Evolutionary conservation across 148 eudicot genomes (phyloP).

Genomic region (Pouteria glomerata): DNA sequence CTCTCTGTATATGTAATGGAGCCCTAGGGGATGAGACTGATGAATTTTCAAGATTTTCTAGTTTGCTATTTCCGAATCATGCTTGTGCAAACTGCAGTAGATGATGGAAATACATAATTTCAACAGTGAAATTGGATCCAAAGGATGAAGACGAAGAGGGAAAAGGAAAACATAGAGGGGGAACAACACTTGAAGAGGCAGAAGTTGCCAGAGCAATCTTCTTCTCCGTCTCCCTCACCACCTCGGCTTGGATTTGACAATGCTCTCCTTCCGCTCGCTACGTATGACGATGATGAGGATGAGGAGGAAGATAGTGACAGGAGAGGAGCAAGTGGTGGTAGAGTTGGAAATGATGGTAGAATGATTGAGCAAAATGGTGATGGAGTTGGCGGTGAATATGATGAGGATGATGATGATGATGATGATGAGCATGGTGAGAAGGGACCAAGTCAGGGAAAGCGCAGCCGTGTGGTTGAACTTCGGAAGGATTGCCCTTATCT

Average conservation of each 20-base stretch:
- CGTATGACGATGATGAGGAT: slow-evolving; percentile 74
- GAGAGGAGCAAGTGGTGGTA: slow-evolving; percentile 17
- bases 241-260: slow-evolving; percentile 49
- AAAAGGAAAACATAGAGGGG: slow-evolving; percentile 26
- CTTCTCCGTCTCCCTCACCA: slow-evolving; percentile 11
- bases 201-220: slow-evolving; percentile 30
- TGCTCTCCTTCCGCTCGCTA: slow-evolving; percentile 69
- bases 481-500: slow-evolving; percentile 90
- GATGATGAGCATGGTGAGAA: slow-evolving; percentile 29
- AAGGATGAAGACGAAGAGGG: slow-evolving; percentile 36
- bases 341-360: slow-evolving; percentile 10
- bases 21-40: background rate
- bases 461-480: slow-evolving; percentile 45
- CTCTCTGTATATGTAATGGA: background rate
- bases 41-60: background rate
- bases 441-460: slow-evolving; percentile 27
- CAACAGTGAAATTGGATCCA: slow-evolving; percentile 11
- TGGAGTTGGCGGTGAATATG: slow-evolving; percentile 8
- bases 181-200: slow-evolving; percentile 44
- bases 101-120: background rate
- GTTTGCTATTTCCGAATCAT: background rate
- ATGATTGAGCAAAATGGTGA: slow-evolving; percentile 17
- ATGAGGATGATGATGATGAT: slow-evolving; percentile 30
- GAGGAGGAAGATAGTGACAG: slow-evolving; percentile 51
- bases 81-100: background rate